A percentile compares a stretch with the other conserved stretches of the same genome.
These are phyloP conservation scores for Fusarium poae DNA, from an alignment of 2,329 filamentous ascomycete genomes.

Conservation along the genomic window DNA sequence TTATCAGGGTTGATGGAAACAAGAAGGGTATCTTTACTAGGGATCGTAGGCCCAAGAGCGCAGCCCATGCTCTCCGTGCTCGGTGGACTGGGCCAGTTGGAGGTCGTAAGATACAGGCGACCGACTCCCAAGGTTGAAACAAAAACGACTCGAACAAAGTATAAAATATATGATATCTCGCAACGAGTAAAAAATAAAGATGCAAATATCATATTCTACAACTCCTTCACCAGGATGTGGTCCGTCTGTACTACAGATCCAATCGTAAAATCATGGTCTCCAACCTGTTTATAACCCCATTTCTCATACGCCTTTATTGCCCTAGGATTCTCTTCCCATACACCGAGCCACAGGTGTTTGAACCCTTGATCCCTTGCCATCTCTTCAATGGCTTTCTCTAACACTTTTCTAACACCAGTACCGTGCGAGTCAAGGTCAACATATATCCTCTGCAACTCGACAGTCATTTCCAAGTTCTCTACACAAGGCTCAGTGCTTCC, in stretches of 20 bases:
- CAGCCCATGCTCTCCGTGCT: not conserved
- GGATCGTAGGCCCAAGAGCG: not conserved
- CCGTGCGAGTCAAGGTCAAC: slow-evolving; percentile 55
- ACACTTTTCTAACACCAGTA: slow-evolving; percentile 54
- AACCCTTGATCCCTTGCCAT: slow-evolving; percentile 56
- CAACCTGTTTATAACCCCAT: slow-evolving; percentile 57
- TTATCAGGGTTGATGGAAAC: not conserved
- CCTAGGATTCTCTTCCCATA: slow-evolving; percentile 61
- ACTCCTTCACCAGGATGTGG: slow-evolving; percentile 55
- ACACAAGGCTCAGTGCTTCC: slow-evolving; percentile 57
- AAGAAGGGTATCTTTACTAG: not conserved
- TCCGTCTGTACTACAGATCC: slow-evolving; percentile 59
- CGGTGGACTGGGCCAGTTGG: not conserved
- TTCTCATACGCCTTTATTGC: slow-evolving; percentile 57
- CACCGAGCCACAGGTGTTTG: slow-evolving; percentile 60
- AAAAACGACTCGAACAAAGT: not conserved
- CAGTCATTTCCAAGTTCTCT: slow-evolving; percentile 43
- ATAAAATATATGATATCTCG: not conserved
- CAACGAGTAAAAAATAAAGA: not conserved
- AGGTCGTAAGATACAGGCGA: not conserved
- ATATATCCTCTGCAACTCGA: slow-evolving; percentile 61
- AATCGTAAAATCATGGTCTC: slow-evolving; percentile 58
- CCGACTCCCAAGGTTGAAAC: not conserved
- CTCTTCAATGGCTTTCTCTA: slow-evolving; percentile 50
- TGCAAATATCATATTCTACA: slow-evolving; percentile 5